A percentile compares a stretch with the other conserved stretches of the same genome.
These are phyloP conservation scores for Cryptococcus sp. DNA, from an alignment of 1,284 basidiomycete genomes.

Conservation along the genomic window DNA sequence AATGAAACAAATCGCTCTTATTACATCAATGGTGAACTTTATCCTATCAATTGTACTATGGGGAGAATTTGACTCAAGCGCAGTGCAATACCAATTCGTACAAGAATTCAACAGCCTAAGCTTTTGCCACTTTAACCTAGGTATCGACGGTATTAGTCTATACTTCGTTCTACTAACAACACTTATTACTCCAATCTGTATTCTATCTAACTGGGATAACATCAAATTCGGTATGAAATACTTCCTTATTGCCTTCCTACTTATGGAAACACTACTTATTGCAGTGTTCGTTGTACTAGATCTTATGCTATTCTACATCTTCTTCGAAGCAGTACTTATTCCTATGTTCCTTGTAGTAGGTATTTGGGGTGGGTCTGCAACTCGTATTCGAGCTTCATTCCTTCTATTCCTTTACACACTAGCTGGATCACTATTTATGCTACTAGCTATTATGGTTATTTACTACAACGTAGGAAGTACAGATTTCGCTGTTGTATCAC, in stretches of 20 bases:
- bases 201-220: conserved; percentile 41
- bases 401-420: conserved; percentile 45
- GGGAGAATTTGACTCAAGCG: conserved; percentile 5
- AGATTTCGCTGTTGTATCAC: conserved; percentile 38
- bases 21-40: conserved; percentile 1
- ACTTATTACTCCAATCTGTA: conserved; percentile 44
- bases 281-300: conserved; percentile 41
- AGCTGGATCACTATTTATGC: conserved; percentile 43
- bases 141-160: conserved; percentile 42
- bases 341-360: conserved; percentile 43
- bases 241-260: conserved; percentile 37
- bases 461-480: conserved; percentile 39
- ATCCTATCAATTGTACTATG: conserved; percentile 2
- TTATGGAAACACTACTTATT: conserved; percentile 42
- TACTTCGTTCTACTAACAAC: conserved; percentile 46
- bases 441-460: conserved; percentile 39
- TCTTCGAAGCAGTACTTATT: conserved; percentile 43
- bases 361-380: conserved; percentile 41
- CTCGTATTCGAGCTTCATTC: conserved; percentile 41
- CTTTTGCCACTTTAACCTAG: conserved; percentile 5
- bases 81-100: conserved; percentile 2
- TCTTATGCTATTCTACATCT: conserved; percentile 43
- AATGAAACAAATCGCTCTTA: conserved; percentile 2
- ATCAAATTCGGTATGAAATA: conserved; percentile 38
- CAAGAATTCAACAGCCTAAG: conserved; percentile 4